Base-by-base conservation (phyloP, 2,329 filamentous ascomycete genomes). In the Rutstroemia sydowiana region DNA sequence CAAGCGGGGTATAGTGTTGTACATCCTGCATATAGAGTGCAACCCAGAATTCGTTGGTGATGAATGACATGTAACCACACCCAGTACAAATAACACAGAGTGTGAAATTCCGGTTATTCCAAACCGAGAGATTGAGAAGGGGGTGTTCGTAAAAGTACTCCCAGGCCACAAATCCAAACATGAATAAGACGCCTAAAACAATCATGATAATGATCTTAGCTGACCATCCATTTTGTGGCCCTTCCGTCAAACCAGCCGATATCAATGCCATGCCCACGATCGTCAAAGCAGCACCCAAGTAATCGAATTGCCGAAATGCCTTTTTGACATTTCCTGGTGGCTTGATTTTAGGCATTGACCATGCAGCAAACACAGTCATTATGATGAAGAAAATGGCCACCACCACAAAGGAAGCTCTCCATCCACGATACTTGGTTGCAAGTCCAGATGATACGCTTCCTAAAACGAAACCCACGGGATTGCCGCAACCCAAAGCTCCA, bases 21-120 rank as follows among this genome's bases (percentile, higher is more conserved):
- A 83, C 66, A 32, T 78, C 69, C 64, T 87, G 82, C 69, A 87
- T 78, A 65, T 79, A 85, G 7, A 85, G 74, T 0, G 82, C 73
- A 2, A 84, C 68, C 77, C 81, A 85, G 65, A 87, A 86, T 16
- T 74, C 68, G 28, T 76, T 72, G 5, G 78, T 72, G 1, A 76
- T 72, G 59, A 87, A 87, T 5, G 76, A 75, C 68, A 84, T 78
- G 60, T 79, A 82, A 5, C 82, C 82, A 2, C 84, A 69, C 4
- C 78, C 75, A 5, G 69, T 60, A 61, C 72, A 58, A 64, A 82
- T 76, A 7, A 63, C 53, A 30, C 59, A 63, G 26, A 87, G 66
- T 2, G 77, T 78, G 64, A 87, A 87, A 57, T 85, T 82, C 4
- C 74, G 70, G 57, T 87, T 82, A 70, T 64, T 72, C 72, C 79